Base-by-base conservation (phyloP, 139 green algal species). In the Protoeuglena noctilucae region DNA sequence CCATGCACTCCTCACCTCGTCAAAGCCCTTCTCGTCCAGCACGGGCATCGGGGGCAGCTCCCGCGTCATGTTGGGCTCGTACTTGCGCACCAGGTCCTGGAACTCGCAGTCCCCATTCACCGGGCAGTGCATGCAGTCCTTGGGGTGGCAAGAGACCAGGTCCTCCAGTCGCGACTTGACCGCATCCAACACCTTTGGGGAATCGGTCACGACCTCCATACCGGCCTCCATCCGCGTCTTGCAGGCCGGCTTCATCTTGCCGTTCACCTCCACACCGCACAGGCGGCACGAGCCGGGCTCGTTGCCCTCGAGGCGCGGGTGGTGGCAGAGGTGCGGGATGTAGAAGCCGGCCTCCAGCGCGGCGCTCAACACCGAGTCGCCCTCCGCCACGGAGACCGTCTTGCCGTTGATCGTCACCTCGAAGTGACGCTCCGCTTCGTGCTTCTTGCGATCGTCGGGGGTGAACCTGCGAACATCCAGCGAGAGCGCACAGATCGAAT, bases 81-180 rank as follows among this genome's bases (percentile, higher is more conserved):
- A 75, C 18, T 51, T 40, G 27, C 26, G 47, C 17, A 70, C 65
- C 4, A 77, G 62, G 50, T 68, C 57, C 60, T 77, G 69, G 48
- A 77, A 77, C 28, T 77, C 70, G 46, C 70, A 77, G 23, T 58
- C 58, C 2, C 70, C 70, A 19, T 62, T 60, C 7, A 60, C 70
- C 41, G 72, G 53, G 57, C 70, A 77, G 23, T 31, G 63, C 66
- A 76, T 75, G 61, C 66, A 75, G 50, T 75, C 66, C 24, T 69
- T 55, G 3, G 65, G 65, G 49, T 77, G 70, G 50, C 61, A 65
- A n/a, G 56, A 46, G 5, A 64, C 58, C 29, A 77, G 56, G 28
- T 72, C 53, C 4, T 53, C 12, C 27, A 77, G 54, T 41, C 46
- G 61, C 24, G 54, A 54, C 2, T 53, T 57, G 5, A 77, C 40